Evolutionary conservation across 179 eudicot genomes (phyloP), one percentile per base, ranked within the genome.

Genomic region (Beta corolliflora): DNA sequence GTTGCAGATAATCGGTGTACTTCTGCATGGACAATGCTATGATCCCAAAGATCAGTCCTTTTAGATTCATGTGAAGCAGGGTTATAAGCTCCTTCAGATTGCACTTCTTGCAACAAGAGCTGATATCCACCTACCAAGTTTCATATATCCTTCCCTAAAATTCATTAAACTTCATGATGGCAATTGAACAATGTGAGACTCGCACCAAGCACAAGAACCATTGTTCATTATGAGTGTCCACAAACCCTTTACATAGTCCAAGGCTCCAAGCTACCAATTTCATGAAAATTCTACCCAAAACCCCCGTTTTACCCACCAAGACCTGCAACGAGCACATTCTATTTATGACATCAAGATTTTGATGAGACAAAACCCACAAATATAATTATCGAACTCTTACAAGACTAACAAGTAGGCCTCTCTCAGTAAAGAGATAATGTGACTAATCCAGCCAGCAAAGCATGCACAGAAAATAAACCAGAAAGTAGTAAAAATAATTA

Each of bases 391-490:
- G 36, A 12, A 72, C 31, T 3, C 31, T 70, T 48, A 71, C 3
- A 46, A 41, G 48, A 36, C 71, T 14, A 41, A 44, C 41, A 50
- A 46, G 44, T 21, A 79, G 14, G 21, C 54, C 45, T 44, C 41
- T 12, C 56, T 21, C 36, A 52, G 8, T 56, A 59, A 58, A 67
- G 46, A 64, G 74, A 78, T 25, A 67, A 9, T 23, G 9, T 48
- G 15, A 73, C 41, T 29, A 54, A 59, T 77, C 67, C 73, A 84
- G 52, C 29, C 44, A 31, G 53, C 11, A 25, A 23, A 75, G n/a
- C 44, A 75, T 36, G 31, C 54, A 46, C n/a, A 52, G 6, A 12
- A 81, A 18, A 50, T 19, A 2, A 19, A 11, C 23, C 48, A 53
- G 60, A 45, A 50, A 10, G 54, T 29, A 56, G 21, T 12, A 54